phyloP scores from a whole-genome alignment of 768 basidiomycete species.

The Tylopilus plumbeoviolaceoides region DNA sequence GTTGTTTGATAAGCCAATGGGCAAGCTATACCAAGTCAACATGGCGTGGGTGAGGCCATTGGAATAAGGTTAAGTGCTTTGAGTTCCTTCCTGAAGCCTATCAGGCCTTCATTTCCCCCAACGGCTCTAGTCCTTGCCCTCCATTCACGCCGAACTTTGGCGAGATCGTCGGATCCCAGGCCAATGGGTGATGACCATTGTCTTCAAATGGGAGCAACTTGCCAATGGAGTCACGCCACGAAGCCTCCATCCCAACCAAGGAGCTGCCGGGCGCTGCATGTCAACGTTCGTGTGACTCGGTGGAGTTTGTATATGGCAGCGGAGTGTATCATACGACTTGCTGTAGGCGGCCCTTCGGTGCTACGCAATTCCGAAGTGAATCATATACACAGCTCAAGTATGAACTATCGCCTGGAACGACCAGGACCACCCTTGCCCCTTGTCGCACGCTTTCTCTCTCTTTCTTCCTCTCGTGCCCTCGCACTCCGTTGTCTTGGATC shows the following conservation, averaged over 20 bases:
- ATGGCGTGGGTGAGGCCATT: background rate
- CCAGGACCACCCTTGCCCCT: slow-evolving; percentile 21
- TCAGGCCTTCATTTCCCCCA: background rate
- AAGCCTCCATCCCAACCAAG: background rate
- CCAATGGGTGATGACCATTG: background rate
- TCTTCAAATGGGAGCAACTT: background rate
- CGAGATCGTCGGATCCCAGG: background rate
- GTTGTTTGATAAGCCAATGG: background rate
- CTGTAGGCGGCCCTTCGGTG: background rate
- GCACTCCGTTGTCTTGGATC: slow-evolving; percentile 74
- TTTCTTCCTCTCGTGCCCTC: slow-evolving; percentile 73
- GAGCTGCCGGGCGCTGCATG: background rate
- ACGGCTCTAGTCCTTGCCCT: background rate
- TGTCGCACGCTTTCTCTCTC: slow-evolving; percentile 50
- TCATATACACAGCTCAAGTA: too few species aligned
- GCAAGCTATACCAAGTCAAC: background rate
- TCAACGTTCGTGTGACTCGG: background rate
- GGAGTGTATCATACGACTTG: background rate
- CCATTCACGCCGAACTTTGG: background rate
- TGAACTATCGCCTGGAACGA: slow-evolving; percentile 21
- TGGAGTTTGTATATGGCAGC: background rate
- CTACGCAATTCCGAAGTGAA: too few species aligned
- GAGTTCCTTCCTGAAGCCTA: background rate
- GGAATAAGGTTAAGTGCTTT: background rate
- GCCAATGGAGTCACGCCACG: slow-evolving; percentile 1